A percentile compares a stretch with the other conserved stretches of the same genome.
Conservation (phyloP, 2,329 filamentous ascomycete species). For the Capronia coronata region DNA sequence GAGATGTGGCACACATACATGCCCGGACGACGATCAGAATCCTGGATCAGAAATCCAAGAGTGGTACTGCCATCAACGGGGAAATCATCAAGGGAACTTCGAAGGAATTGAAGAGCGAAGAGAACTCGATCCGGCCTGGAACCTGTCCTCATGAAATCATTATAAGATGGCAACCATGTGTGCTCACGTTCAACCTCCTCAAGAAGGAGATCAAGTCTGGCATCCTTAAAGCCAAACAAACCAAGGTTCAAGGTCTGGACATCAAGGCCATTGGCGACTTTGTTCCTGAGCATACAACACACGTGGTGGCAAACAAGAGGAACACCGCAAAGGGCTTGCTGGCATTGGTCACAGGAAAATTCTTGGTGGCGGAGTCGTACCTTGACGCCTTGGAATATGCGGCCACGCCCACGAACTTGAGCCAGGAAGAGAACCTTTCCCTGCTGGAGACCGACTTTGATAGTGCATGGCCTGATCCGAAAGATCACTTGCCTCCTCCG, state of each 20-base stretch:
- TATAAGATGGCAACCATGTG: slow-evolving; percentile 70
- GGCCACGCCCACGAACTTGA: slow-evolving; percentile 47
- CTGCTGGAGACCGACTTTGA: slow-evolving; percentile 75
- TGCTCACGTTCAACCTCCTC: slow-evolving; percentile 74
- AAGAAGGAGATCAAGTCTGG: slow-evolving; percentile 62
- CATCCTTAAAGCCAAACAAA: slow-evolving; percentile 56
- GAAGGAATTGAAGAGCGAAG: slow-evolving; percentile 49
- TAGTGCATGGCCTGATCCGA: slow-evolving; percentile 67
- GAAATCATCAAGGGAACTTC: slow-evolving; percentile 55
- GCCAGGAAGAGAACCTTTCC: slow-evolving; percentile 47
- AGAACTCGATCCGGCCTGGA: slow-evolving; percentile 65
- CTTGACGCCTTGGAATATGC: slow-evolving; percentile 64
- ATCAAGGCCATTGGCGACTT: slow-evolving; percentile 78
- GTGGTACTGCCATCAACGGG: slow-evolving; percentile 73
- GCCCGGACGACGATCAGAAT: slow-evolving; percentile 65
- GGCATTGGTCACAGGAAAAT: slow-evolving; percentile 72
- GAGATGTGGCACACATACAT: slow-evolving; percentile 59
- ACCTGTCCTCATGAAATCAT: slow-evolving; percentile 56
- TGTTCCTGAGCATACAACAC: slow-evolving; percentile 64
- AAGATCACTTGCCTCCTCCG: slow-evolving; percentile 63
- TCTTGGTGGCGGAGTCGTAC: slow-evolving; percentile 68
- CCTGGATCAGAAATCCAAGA: slow-evolving; percentile 75
- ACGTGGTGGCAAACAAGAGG: slow-evolving; percentile 80
- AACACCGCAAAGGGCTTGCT: slow-evolving; percentile 85
- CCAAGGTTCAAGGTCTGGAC: slow-evolving; percentile 72